phyloP scores from a whole-genome alignment of 2,329 filamentous ascomycete species.

The Cladophialophora yegresii region DNA sequence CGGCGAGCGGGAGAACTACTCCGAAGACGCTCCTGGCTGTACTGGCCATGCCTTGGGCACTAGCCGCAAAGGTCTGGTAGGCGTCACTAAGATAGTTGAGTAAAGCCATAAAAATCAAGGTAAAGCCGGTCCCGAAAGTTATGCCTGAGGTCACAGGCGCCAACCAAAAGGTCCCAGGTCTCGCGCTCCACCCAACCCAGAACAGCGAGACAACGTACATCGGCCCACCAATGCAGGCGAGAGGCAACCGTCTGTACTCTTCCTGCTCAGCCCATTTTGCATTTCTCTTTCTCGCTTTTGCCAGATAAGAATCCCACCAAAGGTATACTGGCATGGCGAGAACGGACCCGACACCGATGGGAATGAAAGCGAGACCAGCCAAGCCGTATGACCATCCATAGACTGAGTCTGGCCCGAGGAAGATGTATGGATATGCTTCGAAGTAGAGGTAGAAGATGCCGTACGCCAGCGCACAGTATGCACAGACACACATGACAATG shows the following conservation, averaged over 20 bases:
- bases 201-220: conserved; percentile 56
- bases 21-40: conserved; percentile 55
- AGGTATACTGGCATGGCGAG: conserved; percentile 64
- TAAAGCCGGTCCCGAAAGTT: conserved; percentile 63
- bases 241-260: conserved; percentile 68
- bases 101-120: conserved; percentile 63
- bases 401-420: conserved; percentile 48
- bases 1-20: conserved; percentile 58
- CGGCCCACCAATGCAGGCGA: conserved; percentile 70
- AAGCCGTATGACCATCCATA: conserved; percentile 44
- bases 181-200: conserved; percentile 50
- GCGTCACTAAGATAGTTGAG: conserved; percentile 68
- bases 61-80: conserved; percentile 66
- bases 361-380: conserved; percentile 42
- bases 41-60: conserved; percentile 56
- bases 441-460: conserved; percentile 73
- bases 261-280: conserved; percentile 59
- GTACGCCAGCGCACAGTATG: conserved; percentile 72
- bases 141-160: conserved; percentile 62
- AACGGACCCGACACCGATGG: conserved; percentile 62
- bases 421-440: conserved; percentile 72
- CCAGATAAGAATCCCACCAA: conserved; percentile 63
- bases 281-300: conserved; percentile 52
- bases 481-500: conserved; percentile 69
- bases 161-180: conserved; percentile 41